These are phyloP conservation scores for Candida tammaniensis DNA, from an alignment of 805 yeast genomes.

Conservation along the genomic window DNA sequence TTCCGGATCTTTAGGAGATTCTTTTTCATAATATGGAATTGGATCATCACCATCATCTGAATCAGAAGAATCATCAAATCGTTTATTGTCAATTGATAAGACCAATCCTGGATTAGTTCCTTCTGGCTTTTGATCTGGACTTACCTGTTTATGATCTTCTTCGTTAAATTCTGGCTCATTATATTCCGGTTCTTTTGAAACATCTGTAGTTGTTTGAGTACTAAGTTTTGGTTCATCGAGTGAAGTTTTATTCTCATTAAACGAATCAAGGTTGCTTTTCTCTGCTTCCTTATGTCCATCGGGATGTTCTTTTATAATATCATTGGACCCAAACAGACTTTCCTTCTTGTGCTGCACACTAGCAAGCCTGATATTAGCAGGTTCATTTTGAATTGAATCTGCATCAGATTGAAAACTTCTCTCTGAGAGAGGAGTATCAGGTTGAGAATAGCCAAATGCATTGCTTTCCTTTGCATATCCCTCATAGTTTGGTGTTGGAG, in stretches of 20 bases:
- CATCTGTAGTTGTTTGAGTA: no score
- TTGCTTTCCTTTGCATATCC: no score
- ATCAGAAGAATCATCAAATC: conserved; percentile 9
- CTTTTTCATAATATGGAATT: conserved; percentile 15
- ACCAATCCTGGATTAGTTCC: no score
- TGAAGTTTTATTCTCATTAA: no score
- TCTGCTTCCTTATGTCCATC: background rate
- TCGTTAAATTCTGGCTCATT: background rate
- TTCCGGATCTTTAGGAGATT: conserved; percentile 5
- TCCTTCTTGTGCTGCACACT: background rate
- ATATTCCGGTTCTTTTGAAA: background rate
- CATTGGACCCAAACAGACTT: conserved; percentile 18
- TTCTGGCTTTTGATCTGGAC: no score
- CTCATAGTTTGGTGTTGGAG: conserved; percentile 30
- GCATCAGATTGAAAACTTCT: conserved; percentile 36
- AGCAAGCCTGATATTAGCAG: conserved; percentile 23
- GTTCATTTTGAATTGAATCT: conserved; percentile 40
- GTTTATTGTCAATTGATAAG: conserved; percentile 22
- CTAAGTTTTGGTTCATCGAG: no score
- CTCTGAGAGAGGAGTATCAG: conserved; percentile 35
- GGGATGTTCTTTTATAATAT: conserved; percentile 16
- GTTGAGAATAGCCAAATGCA: background rate
- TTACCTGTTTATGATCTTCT: background rate
- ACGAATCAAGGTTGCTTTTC: background rate
- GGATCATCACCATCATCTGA: conserved; percentile 13